Base-by-base conservation (phyloP, 164 flowering plant species). In the Euptelea pleiosperma region DNA sequence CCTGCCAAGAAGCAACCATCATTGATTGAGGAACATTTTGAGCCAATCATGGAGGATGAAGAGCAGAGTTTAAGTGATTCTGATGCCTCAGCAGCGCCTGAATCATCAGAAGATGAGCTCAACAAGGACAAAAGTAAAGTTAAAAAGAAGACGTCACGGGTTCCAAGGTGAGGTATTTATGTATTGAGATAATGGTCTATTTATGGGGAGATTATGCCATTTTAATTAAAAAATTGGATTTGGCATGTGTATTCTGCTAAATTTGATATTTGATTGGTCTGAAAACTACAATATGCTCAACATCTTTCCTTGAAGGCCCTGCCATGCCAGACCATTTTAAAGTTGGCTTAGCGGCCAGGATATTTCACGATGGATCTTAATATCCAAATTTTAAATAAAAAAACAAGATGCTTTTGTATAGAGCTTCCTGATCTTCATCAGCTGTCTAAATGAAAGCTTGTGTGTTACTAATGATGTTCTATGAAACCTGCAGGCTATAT, bases 21-120 rank as follows among this genome's bases (percentile, higher is more conserved):
- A 49, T 60, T 86, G 70, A 55, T 90, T 21, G 82, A 90, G 50
- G 97, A 93, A 61, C 97, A 93, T 73, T 93, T 93, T 75, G 84
- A 86, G 47, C 83, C 88, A 57, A 72, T 85, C 28, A 39, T 55
- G 67, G 89, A 74, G 42, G 81, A 68, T 44, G 72, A 75, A 50
- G 81, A 80, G 41, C 55, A 60, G 57, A 60, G 69, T 28, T 52
- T 36, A 40, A 78, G 79, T 69, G 89, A 80, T 65, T 75, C 82
- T 50, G 95, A 85, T 64, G 73, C 51, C n/a, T 73, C 83, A 8
- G 71, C 52, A 35, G 68, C 43, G n/a, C 30, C 61, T 16, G 58
- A 71, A 31, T 75, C 76, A 31, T 82, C 88, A 16, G 90, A 83
- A 26, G 89, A 78, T 64, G 84, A 71, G 49, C 56, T 43, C 24